Base-by-base conservation (phyloP, 1,139 yeast species). In the Wickerhamomyces sp. region DNA sequence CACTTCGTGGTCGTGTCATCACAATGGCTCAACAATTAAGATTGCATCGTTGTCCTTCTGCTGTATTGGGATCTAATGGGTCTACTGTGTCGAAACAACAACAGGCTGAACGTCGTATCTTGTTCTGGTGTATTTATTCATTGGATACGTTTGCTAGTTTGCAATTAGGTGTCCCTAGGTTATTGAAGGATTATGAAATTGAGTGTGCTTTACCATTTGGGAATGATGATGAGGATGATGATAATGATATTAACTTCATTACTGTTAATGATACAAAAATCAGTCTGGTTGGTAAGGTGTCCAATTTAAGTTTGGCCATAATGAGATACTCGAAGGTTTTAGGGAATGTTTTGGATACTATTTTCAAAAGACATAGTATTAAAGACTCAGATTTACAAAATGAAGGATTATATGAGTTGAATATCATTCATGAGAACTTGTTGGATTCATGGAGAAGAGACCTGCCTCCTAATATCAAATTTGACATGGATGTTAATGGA, bases 11-110 rank as follows among this genome's bases (percentile, higher is more conserved):
- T 39, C 71, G 84, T 55, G 82, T 85, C 8, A 80, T 84, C 7
- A 81, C 90, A 29, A 85, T 87, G 91, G 84, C 93, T 2, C 95
- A 87, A 58, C 94, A 90, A 55, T 68, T 90, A 45, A 78, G 96
- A 55, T 71, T 90, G 43, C 95, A 89, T 61, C 75, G 95, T 53
- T 85, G 95, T 65, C 96, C 95, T 13, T 85, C 91, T 13, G 91
- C 94, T 0, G 91, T 89, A 7, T 66, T 84, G 44, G 76, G 78
- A 3, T 71, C 72, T 14, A 72, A 69, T 42, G 81, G 84, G 7
- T 76, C 79, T 9, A 76, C 76, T 43, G 79, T 79, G 39, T 73
- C 79, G 6, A 72, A 73, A 48, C 67, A 79, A 41, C 90, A 84
- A 69, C 94, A 85, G 64, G 91, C 90, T 52, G 88, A 86, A 59